A percentile compares a stretch with the other conserved stretches of the same genome.
phyloP scores from a whole-genome alignment of 805 yeast species.

The Ogataea zsoltii region DNA sequence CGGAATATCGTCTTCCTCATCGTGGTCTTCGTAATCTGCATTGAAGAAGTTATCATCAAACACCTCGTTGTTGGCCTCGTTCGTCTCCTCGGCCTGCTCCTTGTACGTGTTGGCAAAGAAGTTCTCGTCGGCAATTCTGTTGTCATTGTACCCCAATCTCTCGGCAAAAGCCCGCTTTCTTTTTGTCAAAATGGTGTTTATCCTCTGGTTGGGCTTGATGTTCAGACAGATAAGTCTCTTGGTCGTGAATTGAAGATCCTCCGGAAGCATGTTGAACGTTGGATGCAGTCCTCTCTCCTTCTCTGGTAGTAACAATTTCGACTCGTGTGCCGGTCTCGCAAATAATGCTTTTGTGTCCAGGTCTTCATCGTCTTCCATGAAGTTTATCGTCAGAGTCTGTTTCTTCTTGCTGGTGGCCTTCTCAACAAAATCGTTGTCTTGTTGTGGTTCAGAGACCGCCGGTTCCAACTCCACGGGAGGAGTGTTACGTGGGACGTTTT shows the following conservation, averaged over 20 bases:
- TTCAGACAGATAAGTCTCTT: conserved; percentile 47
- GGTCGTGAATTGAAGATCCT: conserved; percentile 52
- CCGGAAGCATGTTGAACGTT: conserved; percentile 41
- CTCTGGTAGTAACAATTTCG: conserved; percentile 27
- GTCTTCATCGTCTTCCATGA: conserved; percentile 29
- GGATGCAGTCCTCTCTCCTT: conserved; percentile 26
- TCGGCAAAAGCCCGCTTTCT: conserved; percentile 22
- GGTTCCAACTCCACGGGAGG: conserved; percentile 6
- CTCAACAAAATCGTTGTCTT: conserved; percentile 4
- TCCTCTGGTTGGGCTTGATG: conserved; percentile 41
- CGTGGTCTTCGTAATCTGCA: conserved; percentile 39
- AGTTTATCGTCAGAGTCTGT: conserved; percentile 25
- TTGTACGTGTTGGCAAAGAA: conserved; percentile 51
- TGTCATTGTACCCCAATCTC: conserved; percentile 24
- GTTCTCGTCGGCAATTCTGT: conserved; percentile 48
- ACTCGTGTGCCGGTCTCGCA: conserved; percentile 21
- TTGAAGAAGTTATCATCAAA: conserved; percentile 16
- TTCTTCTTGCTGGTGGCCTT: conserved; percentile 14
- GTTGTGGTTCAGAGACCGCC: neutral
- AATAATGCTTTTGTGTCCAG: conserved; percentile 28
- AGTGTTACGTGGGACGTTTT: neutral
- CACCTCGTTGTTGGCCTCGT: conserved; percentile 13
- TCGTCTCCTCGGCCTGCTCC: conserved; percentile 28
- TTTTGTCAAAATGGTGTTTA: conserved; percentile 30
- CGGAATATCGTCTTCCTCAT: conserved; percentile 33